phyloP scores from a whole-genome alignment of 2,329 filamentous ascomycete genomes.

The Talaromyces amestolkiae region DNA sequence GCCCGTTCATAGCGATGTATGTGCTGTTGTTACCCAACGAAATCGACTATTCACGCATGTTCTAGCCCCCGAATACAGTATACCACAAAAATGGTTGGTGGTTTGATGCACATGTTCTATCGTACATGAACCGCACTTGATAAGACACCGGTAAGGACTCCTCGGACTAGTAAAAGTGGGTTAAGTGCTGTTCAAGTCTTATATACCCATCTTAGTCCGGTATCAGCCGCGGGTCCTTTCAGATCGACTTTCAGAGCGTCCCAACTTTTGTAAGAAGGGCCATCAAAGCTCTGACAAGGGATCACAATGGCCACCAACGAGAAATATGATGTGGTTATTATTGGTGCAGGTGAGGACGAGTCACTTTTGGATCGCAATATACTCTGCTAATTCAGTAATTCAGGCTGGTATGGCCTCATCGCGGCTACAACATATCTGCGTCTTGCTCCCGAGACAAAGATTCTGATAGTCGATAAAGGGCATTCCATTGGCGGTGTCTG shows the following conservation, averaged over 20 bases:
- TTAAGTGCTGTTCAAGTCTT: background rate
- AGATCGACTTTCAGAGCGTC: background rate
- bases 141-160: background rate
- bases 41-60: background rate
- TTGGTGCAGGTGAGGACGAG: background rate
- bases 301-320: background rate
- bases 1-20: background rate
- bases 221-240: background rate
- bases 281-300: background rate
- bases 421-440: conserved; percentile 2
- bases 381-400: background rate
- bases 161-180: background rate
- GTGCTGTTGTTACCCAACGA: background rate
- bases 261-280: background rate
- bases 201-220: background rate
- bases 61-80: background rate
- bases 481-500: conserved; percentile 2
- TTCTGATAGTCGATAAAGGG: background rate
- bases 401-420: conserved; percentile 4
- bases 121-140: background rate
- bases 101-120: background rate
- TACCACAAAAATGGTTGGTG: background rate
- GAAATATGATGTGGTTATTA: background rate
- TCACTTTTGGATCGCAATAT: background rate
- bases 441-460: background rate